Conservation (phyloP, 169 alveolate genomes). For the Babesia sp. region DNA sequence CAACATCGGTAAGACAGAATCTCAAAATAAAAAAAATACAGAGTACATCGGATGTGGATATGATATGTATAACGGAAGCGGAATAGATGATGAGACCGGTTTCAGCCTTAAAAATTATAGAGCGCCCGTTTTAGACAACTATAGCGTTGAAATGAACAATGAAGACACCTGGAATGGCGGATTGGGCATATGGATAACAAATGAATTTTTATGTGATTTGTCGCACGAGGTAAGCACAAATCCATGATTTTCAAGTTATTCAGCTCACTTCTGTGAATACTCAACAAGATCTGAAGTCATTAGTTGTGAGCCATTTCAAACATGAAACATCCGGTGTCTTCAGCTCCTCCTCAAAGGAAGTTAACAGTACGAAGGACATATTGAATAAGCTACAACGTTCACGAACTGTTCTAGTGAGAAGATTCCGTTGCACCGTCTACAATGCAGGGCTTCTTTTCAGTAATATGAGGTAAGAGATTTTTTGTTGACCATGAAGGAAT, state of each 20-base stretch:
- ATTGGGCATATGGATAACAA: slow-evolving; percentile 29
- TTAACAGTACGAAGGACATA: slow-evolving; percentile 22
- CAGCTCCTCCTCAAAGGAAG: not conserved
- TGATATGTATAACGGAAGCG: slow-evolving; percentile 29
- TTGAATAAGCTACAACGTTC: slow-evolving; percentile 8
- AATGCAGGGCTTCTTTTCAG: slow-evolving; percentile 34
- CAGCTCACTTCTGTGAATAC: slow-evolving; percentile 36
- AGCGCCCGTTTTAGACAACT: slow-evolving; percentile 48
- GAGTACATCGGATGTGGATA: slow-evolving; percentile 66
- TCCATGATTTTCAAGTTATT: not conserved
- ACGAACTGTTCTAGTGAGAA: slow-evolving; percentile 30
- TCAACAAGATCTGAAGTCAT: slow-evolving; percentile 9
- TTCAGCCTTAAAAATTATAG: slow-evolving; percentile 43
- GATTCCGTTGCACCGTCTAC: slow-evolving; percentile 60
- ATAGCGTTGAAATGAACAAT: not conserved
- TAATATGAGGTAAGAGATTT: slow-evolving; percentile 12
- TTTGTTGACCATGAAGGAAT: no score
- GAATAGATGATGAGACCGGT: slow-evolving; percentile 23
- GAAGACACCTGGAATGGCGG: not conserved
- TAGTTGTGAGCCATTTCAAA: not conserved
- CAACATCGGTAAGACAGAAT: slow-evolving; percentile 16
- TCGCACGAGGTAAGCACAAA: slow-evolving; percentile 37
- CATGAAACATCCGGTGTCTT: not conserved
- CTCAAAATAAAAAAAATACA: not conserved
- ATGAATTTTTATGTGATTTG: slow-evolving; percentile 53